Base-by-base conservation (phyloP, 2,329 filamentous ascomycete species). In the Paraconiothyrium brasiliense region DNA sequence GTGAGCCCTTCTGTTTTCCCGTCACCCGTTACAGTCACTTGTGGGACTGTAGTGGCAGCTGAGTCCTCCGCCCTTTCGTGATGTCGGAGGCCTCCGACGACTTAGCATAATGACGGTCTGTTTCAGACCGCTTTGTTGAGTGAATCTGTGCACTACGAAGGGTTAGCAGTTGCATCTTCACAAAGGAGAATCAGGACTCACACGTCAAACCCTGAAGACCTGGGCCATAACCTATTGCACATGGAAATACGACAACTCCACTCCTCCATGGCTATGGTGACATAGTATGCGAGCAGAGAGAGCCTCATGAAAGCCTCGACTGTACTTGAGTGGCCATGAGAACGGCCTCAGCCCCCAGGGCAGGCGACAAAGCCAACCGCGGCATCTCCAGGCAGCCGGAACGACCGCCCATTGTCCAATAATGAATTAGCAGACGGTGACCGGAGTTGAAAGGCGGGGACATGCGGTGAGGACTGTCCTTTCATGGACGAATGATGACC, bases 401-500 rank as follows among this genome's bases (percentile, higher is more conserved):
- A 32, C 16, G 16, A 14, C 5, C n/a, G 13, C n/a, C 52, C 14
- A 55, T 55, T 41, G 49, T 27, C 49, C 30, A 52, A 37, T 13
- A 30, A 37, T 6, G 11, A 30, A 30, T 30, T 6, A 30, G 27
- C 35, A 20, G 7, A 1, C 49, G 49, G 49, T 52, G 49, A 52
- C n/a, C 3, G 49, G 10, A 27, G 7, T 37, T 3, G 14, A 20
- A 8, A 44, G 14, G 37, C n/a, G 20, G 20, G 27, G 27, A n/a
- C n/a, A 20, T 13, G 52, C 39, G 39, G 16, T 41, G 39, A 41
- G 16, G 39, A 2, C 6, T 2, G 8, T 6, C 13, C 13, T 49
- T 10, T n/a, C n/a, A 16, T 52, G 51, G 51, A 32, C 6, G 39
- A 55, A 55, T 10, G 52, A 55, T 55, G 27, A 47, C 52, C 52